Conservation (phyloP, 2,329 filamentous ascomycete species). For the Aspergillus sp. region DNA sequence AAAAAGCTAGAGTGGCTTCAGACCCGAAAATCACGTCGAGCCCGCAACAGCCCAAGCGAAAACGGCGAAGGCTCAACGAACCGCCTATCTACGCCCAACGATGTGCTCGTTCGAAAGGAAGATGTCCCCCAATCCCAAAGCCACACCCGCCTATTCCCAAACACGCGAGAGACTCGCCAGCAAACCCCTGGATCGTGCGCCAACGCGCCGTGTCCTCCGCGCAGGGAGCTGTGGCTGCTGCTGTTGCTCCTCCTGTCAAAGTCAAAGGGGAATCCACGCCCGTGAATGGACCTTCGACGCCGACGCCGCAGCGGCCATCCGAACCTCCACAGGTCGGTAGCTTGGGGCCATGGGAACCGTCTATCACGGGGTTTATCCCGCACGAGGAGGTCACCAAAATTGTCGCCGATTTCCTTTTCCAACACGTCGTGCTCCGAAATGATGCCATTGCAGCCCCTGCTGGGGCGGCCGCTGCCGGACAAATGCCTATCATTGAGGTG, state of each 20-base stretch:
- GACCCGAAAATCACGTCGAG: slow-evolving; percentile 22
- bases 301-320: slow-evolving; percentile 17
- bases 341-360: slow-evolving; percentile 52
- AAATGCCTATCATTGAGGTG: slow-evolving; percentile 79
- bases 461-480: slow-evolving; percentile 59
- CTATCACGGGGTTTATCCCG: slow-evolving; percentile 69
- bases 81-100: slow-evolving; percentile 55
- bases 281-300: slow-evolving; percentile 31
- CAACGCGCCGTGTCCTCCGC: slow-evolving; percentile 24
- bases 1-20: slow-evolving; percentile 29
- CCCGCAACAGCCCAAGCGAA: slow-evolving; percentile 47
- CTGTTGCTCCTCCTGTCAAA: slow-evolving; percentile 19
- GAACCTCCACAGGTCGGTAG: slow-evolving; percentile 28
- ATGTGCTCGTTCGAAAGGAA: slow-evolving; percentile 44
- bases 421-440: slow-evolving; percentile 67
- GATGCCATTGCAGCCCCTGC: slow-evolving; percentile 59
- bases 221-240: slow-evolving; percentile 19
- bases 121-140: slow-evolving; percentile 44
- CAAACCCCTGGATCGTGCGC: slow-evolving; percentile 26
- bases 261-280: slow-evolving; percentile 26
- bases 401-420: slow-evolving; percentile 80
- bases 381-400: slow-evolving; percentile 72
- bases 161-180: slow-evolving; percentile 27
- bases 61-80: slow-evolving; percentile 54
- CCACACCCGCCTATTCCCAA: slow-evolving; percentile 37